Evolutionary conservation across 1,139 yeast genomes (phyloP), one percentile per base, ranked within the genome.

Genomic region (Yamadazyma buinensis): DNA sequence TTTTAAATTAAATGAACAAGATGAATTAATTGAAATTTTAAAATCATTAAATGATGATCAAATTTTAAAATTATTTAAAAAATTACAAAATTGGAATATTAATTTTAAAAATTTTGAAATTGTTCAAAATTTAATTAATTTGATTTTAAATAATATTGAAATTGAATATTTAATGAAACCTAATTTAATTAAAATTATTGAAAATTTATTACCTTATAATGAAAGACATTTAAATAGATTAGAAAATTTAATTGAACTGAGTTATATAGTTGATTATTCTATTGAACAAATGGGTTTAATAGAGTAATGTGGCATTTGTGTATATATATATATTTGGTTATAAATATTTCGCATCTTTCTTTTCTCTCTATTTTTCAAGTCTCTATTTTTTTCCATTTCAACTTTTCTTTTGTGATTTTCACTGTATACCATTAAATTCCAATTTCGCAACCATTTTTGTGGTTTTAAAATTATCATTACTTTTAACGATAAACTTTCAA

Each of bases 21-120:
- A 53, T 1, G 73, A 73, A 32, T 71, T 92, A 32, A 96, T 87
- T 50, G 58, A 66, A 7, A 76, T 82, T n/a, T 73, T 92, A 29
- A 64, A 70, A 7, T 56, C 59, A 14, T 68, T 92, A 37, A 74
- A 69, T 23, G 64, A 75, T 27, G 84, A 79, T 1, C 86, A 84
- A 48, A 59, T 88, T 28, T 49, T 72, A 26, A 55, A 64, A 14
- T 59, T 92, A 23, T 73, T 92, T 55, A 76, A 75, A 48, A 80
- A 95, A 51, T 70, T 88, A 23, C 76, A 97, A 49, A 95, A 88
- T 53, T 92, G 99, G 99, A 92, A 94, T 57, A 80, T 94, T 34
- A 92, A 88, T 55, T 84, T 87, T 36, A 78, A 80, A 50, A 80
- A 86, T 29, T 85, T 86, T 49, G 79, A 75, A 36, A 74, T 86